Conservation (phyloP, 2,329 filamentous ascomycete species). For the Neospermospora avenae region DNA sequence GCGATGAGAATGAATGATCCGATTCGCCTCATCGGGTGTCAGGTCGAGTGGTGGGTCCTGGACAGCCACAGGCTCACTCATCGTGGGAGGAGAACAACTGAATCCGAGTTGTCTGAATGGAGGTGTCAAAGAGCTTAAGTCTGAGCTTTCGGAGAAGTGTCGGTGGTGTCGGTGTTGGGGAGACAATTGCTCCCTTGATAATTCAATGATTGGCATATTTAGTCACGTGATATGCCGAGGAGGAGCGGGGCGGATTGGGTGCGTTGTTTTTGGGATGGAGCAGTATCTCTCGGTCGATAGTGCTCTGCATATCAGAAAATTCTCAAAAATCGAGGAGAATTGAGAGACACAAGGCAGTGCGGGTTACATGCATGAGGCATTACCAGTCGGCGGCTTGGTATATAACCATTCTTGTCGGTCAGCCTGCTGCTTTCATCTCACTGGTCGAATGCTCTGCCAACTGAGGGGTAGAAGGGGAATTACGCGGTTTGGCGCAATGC, state of each 20-base stretch:
- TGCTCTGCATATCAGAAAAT: too few species aligned
- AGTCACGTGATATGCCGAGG: not conserved
- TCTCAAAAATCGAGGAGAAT: too few species aligned
- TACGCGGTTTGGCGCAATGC: too few species aligned
- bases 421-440: too few species aligned
- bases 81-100: slow-evolving; percentile 14
- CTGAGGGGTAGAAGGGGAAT: too few species aligned
- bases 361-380: too few species aligned
- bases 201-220: slow-evolving; percentile 4
- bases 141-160: slow-evolving; percentile 17
- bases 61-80: slow-evolving; percentile 22
- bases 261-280: not conserved
- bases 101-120: slow-evolving; percentile 13
- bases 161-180: slow-evolving; percentile 13
- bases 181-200: not conserved
- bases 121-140: not conserved
- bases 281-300: too few species aligned
- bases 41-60: slow-evolving; percentile 26
- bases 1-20: slow-evolving; percentile 66
- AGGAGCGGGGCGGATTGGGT: not conserved
- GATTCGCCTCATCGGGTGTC: slow-evolving; percentile 58
- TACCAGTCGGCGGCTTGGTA: too few species aligned
- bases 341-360: too few species aligned
- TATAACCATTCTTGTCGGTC: too few species aligned
- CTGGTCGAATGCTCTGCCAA: too few species aligned